Conservation (phyloP, 2,329 filamentous ascomycete species). For the Periconia digitata region DNA sequence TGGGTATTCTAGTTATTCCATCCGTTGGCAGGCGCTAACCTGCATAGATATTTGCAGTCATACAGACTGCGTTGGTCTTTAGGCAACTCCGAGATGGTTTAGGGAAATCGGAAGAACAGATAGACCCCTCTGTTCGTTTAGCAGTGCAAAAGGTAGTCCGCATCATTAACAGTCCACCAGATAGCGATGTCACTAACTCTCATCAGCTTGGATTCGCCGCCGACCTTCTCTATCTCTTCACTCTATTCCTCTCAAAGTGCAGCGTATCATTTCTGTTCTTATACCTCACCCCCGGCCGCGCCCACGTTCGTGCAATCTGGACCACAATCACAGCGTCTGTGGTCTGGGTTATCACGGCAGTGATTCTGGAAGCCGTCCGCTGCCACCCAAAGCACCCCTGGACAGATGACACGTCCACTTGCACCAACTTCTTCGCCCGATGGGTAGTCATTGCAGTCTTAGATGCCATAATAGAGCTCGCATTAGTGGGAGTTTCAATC, state of each 20-base stretch:
- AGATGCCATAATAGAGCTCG: neutral
- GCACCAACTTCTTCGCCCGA: neutral
- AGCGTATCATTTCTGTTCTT: neutral
- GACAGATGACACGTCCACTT: neutral
- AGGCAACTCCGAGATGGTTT: neutral
- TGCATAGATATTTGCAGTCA: neutral
- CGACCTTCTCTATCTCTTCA: neutral
- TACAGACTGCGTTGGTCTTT: neutral
- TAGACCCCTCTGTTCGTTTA: neutral
- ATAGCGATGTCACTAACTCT: neutral
- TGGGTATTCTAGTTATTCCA: neutral
- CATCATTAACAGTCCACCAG: neutral
- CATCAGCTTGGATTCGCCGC: neutral
- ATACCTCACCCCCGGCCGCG: neutral
- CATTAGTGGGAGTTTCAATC: neutral
- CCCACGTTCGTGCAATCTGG: slow-evolving; percentile 1
- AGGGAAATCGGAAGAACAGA: neutral
- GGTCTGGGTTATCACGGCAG: neutral
- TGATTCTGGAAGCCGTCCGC: neutral
- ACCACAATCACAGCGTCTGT: neutral
- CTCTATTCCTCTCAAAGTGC: slow-evolving; percentile 1
- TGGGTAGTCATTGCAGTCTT: neutral
- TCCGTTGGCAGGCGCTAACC: neutral
- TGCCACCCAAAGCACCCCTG: neutral
- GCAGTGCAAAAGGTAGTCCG: neutral